phyloP scores from a whole-genome alignment of 1,284 basidiomycete species.

The Cryptococcus sp. region DNA sequence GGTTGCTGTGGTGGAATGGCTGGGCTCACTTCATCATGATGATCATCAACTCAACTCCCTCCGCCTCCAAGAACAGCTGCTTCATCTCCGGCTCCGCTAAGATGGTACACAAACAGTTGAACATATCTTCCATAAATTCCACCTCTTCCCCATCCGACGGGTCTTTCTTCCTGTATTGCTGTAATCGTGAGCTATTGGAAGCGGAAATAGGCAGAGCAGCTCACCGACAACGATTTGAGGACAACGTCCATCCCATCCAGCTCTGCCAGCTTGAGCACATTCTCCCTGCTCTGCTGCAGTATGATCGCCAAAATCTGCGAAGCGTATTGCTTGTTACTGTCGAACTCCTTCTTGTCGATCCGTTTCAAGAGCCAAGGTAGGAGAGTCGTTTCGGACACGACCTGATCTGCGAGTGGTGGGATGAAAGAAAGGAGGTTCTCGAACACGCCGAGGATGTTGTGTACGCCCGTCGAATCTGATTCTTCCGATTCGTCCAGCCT shows the following conservation, averaged over 20 bases:
- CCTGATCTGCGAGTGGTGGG: constrained; percentile 61
- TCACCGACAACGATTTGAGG: constrained; percentile 73
- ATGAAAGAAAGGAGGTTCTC: constrained; percentile 88
- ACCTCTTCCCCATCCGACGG: constrained; percentile 80
- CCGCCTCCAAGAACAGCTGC: constrained; percentile 73
- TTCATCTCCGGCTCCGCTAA: constrained; percentile 71
- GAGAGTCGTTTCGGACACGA: constrained; percentile 68
- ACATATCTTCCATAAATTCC: constrained; percentile 96
- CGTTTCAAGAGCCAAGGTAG: constrained; percentile 74
- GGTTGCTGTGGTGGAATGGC: too few species aligned
- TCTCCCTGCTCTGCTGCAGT: constrained; percentile 64
- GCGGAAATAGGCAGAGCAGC: constrained; percentile 27
- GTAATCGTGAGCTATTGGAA: background rate
- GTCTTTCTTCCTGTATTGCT: constrained; percentile 81
- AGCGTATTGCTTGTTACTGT: constrained; percentile 81
- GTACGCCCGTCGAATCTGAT: constrained; percentile 80
- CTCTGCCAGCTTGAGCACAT: constrained; percentile 60
- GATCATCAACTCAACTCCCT: constrained; percentile 95
- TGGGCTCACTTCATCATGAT: constrained; percentile 80
- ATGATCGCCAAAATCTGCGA: constrained; percentile 85
- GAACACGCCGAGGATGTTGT: constrained; percentile 85
- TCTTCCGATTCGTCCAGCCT: constrained; percentile 73
- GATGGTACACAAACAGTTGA: constrained; percentile 80
- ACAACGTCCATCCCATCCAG: constrained; percentile 72
- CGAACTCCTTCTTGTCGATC: constrained; percentile 64